A percentile compares a stretch with the other conserved stretches of the same genome.
Evolutionary conservation across 148 eudicot genomes (phyloP).

Genomic region (Rhododendron vialii): DNA sequence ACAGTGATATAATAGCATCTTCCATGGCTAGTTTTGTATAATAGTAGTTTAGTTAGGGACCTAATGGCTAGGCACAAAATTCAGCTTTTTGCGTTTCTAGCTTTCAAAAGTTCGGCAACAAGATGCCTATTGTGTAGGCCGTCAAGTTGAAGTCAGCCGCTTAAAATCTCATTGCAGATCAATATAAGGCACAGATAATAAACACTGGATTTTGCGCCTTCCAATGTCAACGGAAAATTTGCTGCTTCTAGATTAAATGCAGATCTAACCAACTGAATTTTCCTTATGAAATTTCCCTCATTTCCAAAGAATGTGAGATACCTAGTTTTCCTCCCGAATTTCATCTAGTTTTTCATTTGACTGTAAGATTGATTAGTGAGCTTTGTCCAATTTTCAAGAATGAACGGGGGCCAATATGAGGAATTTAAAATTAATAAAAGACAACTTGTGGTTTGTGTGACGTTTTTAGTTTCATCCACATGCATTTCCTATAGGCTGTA

Average conservation of each 20-base stretch:
- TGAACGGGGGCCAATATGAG: neutral
- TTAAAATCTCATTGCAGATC: neutral
- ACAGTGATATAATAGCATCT: neutral
- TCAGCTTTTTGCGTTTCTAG: neutral
- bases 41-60: neutral
- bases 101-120: neutral
- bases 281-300: neutral
- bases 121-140: neutral
- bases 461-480: neutral
- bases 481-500: neutral
- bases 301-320: neutral
- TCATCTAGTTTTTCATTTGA: conserved; percentile 1
- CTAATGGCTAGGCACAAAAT: neutral
- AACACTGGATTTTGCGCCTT: neutral
- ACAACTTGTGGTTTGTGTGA: neutral
- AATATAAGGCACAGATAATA: neutral
- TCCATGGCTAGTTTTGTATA: neutral
- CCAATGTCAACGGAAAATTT: neutral
- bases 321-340: neutral
- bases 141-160: neutral
- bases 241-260: neutral
- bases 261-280: neutral
- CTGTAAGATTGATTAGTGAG: neutral
- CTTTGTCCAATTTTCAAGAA: neutral
- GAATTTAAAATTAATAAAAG: neutral